A percentile compares a stretch with the other conserved stretches of the same genome.
These are phyloP conservation scores for Xylaria sp. DNA, from an alignment of 2,329 filamentous ascomycete genomes.

Conservation along the genomic window DNA sequence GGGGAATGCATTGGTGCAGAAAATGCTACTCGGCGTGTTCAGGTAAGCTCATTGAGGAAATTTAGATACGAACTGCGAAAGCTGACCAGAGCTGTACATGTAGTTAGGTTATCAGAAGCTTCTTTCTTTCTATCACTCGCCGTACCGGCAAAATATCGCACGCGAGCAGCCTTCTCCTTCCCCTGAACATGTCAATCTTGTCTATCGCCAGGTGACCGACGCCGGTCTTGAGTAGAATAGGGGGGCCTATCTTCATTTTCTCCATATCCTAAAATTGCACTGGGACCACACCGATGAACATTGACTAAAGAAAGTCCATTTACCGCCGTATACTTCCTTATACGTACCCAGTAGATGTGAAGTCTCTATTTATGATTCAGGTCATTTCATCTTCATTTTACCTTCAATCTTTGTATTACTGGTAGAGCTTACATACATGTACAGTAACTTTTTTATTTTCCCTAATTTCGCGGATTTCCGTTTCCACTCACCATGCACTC, in stretches of 20 bases:
- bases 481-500: neutral
- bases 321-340: conserved; percentile 1
- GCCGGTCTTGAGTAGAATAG: conserved; percentile 6
- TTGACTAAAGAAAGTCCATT: conserved; percentile 19
- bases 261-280: conserved; percentile 28
- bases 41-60: conserved; percentile 2
- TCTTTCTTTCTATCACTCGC: neutral
- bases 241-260: conserved; percentile 1
- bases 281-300: conserved; percentile 39
- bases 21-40: neutral
- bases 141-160: neutral
- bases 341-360: neutral
- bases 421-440: no score
- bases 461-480: neutral
- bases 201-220: neutral
- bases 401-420: neutral
- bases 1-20: neutral
- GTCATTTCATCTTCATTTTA: neutral
- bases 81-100: neutral
- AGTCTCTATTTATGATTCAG: conserved; percentile 3
- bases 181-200: neutral
- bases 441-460: neutral
- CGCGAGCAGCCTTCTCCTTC: neutral
- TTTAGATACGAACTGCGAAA: neutral
- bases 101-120: neutral